Conservation (phyloP, 345 rosid genomes). For the Orychophragmus violaceus region DNA sequence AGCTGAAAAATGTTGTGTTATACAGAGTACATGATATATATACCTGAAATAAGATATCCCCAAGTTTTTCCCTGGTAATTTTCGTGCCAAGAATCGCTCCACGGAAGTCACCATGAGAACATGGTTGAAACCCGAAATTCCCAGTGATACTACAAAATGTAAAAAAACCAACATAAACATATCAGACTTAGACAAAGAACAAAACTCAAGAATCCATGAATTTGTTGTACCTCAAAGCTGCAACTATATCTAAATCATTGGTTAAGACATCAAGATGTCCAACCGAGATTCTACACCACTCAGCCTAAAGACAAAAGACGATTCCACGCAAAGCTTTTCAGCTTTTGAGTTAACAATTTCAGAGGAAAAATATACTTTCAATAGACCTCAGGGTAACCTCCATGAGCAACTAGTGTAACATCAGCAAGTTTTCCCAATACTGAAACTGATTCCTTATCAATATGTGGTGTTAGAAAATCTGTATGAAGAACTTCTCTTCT, state of each 20-base stretch:
- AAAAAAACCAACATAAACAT: background rate
- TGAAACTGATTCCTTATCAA: slow-evolving; percentile 58
- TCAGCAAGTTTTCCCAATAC: slow-evolving; percentile 59
- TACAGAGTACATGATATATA: slow-evolving; percentile 26
- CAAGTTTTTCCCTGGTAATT: slow-evolving; percentile 76
- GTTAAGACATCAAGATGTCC: slow-evolving; percentile 64
- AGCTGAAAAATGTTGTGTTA: background rate
- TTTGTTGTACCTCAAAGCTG: slow-evolving; percentile 54
- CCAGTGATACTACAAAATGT: slow-evolving; percentile 56
- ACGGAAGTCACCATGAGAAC: slow-evolving; percentile 92
- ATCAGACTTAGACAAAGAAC: slow-evolving; percentile 1
- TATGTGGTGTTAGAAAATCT: slow-evolving; percentile 85
- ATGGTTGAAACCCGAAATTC: slow-evolving; percentile 64
- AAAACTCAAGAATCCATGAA: slow-evolving; percentile 7
- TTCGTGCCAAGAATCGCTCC: slow-evolving; percentile 93
- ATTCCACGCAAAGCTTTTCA: slow-evolving; percentile 12
- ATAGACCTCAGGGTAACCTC: slow-evolving; percentile 88
- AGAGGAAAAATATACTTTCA: background rate
- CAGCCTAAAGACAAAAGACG: slow-evolving; percentile 49
- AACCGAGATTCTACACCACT: slow-evolving; percentile 78
- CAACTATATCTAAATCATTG: slow-evolving; percentile 63
- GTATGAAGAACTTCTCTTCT: slow-evolving; percentile 68
- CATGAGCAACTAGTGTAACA: slow-evolving; percentile 60
- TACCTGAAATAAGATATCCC: slow-evolving; percentile 86
- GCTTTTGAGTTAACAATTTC: slow-evolving; percentile 1